Evolutionary conservation across 2,329 filamentous ascomycete species (phyloP), one percentile per base, ranked within the genome.

Genomic region (Hypocrella siamensis): DNA sequence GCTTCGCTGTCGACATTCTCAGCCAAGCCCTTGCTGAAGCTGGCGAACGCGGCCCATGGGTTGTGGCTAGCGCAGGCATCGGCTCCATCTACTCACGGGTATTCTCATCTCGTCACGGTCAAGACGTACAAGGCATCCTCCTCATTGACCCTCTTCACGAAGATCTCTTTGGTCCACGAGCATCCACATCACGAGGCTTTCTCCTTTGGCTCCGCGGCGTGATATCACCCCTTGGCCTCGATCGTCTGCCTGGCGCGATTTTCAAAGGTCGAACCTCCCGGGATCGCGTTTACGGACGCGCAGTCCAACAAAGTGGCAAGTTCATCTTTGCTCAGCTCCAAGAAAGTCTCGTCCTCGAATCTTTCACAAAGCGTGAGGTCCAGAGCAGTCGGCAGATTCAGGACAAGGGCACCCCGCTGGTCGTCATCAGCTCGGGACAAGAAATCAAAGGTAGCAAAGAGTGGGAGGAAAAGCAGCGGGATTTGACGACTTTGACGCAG

Each of bases 91-190:
- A 94, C 49, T 83, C 79, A 28, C 80, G 88, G 9, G 83, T 98
- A 42, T 94, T 98, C 54, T 81, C 83, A 31, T 79, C 83, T 19
- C 76, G 86, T 12, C 82, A 94, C 48, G 67, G 79, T 30, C 63
- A 67, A 35, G 70, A 82, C 35, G 68, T 96, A 26, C 69, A 67
- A 17, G 88, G 85, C 5, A 60, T 96, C 25, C 67, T 98, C 42
- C 63, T 96, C 42, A 74, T 98, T 42, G 88, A 98, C 45, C 75
- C 83, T 2, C 59, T 93, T 6, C 90, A 96, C 51, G 90, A 98
- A 39, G 82, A 92, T 40, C 68, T 88, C 2, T 72, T 96, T 4
- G 58, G 68, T 41, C 61, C 71, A 5, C 56, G 93, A 3, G 81
- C 69, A 5, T 63, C 63, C 3, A 64, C 86, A 0, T 60, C 68